Evolutionary conservation across 352 stramenopile genomes (phyloP).

Genomic region (Phytopythium sindhum): DNA sequence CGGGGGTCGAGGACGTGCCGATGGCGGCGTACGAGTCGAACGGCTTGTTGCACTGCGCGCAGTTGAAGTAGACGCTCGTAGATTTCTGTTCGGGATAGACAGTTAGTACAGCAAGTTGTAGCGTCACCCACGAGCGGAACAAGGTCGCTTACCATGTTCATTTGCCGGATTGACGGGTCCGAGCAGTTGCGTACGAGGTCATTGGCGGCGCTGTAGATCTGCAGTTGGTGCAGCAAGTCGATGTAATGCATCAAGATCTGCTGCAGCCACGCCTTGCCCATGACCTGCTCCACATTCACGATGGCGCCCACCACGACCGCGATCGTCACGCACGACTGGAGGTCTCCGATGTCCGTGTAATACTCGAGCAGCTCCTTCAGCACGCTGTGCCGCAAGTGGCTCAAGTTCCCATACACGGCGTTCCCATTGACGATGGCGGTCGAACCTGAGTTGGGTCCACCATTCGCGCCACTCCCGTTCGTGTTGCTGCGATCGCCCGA

Average conservation of each 20-base stretch:
- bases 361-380: constrained; percentile 88
- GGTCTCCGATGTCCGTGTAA: constrained; percentile 80
- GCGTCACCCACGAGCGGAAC: background rate
- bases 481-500: constrained; percentile 22
- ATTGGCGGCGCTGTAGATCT: constrained; percentile 86
- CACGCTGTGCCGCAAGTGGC: constrained; percentile 64
- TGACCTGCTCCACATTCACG: constrained; percentile 74
- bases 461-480: constrained; percentile 6
- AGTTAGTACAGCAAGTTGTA: constrained; percentile 15
- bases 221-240: constrained; percentile 81
- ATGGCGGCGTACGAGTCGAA: constrained; percentile 44
- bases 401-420: constrained; percentile 70
- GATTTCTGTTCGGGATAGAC: constrained; percentile 54
- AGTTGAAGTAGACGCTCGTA: constrained; percentile 86
- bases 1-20: constrained; percentile 24
- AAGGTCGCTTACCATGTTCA: constrained; percentile 75
- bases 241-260: constrained; percentile 92
- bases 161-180: constrained; percentile 85
- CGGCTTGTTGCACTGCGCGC: constrained; percentile 68
- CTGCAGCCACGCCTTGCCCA: constrained; percentile 85
- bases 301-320: constrained; percentile 68
- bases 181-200: constrained; percentile 82
- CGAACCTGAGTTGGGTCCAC: constrained; percentile 18
- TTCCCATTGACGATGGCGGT: constrained; percentile 74
- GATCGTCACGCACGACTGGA: constrained; percentile 83